A percentile compares a stretch with the other conserved stretches of the same genome.
phyloP scores from a whole-genome alignment of 805 yeast genomes.

The Cyberlindnera mrakii region DNA sequence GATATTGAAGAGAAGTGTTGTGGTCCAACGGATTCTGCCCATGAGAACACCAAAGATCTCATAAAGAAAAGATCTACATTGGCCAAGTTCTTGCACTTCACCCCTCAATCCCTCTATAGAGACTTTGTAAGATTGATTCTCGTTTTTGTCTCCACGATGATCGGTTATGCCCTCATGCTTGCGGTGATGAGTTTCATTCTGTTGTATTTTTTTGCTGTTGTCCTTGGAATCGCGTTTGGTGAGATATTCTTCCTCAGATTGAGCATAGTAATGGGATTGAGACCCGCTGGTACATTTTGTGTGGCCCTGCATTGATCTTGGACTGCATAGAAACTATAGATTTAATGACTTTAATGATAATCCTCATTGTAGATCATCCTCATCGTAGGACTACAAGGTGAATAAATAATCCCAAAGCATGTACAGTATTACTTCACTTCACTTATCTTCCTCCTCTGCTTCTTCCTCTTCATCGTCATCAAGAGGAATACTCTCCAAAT shows the following conservation, averaged over 20 bases:
- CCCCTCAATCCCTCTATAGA: constrained; percentile 33
- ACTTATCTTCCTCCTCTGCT: constrained; percentile 23
- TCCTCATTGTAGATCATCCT: background rate
- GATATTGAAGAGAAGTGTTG: constrained; percentile 8
- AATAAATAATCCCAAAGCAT: constrained; percentile 3
- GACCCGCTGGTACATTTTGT: constrained; percentile 18
- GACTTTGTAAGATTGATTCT: constrained; percentile 52
- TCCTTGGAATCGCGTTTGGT: constrained; percentile 63
- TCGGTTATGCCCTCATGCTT: constrained; percentile 71
- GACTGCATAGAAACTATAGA: background rate
- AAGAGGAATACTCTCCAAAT: constrained; percentile 36
- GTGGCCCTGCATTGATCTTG: constrained; percentile 17
- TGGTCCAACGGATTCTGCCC: constrained; percentile 1
- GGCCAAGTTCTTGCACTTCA: constrained; percentile 30
- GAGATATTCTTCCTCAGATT: constrained; percentile 64
- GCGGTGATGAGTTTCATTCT: constrained; percentile 69
- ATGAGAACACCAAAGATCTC: background rate
- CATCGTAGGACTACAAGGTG: background rate
- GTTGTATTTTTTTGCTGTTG: constrained; percentile 67
- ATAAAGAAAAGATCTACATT: constrained; percentile 14
- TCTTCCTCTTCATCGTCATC: constrained; percentile 38
- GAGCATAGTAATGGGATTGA: constrained; percentile 32
- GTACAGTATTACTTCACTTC: constrained; percentile 4
- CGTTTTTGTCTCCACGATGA: constrained; percentile 55
- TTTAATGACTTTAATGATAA: background rate